Percentiles rank a stretch among this genome's conserved stretches.
Evolutionary conservation across 75 land plant genomes (phyloP).

Genomic region (Isoetes taiwanensis): DNA sequence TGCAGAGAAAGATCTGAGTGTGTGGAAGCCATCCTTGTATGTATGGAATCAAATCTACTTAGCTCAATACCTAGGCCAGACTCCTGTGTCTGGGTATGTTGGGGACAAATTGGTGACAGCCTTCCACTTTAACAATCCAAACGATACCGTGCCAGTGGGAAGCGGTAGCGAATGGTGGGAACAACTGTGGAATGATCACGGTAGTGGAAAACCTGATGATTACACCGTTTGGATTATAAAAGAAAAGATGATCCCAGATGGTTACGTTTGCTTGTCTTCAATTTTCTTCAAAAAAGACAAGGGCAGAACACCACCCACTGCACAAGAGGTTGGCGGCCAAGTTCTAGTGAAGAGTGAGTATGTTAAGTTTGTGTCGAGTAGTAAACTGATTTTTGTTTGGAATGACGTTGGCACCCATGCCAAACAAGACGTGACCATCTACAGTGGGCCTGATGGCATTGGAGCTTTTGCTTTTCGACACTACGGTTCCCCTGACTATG

Average conservation of each 20-base stretch:
- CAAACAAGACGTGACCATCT: background rate
- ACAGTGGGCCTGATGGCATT: background rate
- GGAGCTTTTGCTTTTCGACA: background rate
- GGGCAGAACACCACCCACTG: background rate
- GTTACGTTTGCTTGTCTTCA: background rate
- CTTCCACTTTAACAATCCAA: background rate
- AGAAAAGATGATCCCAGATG: background rate
- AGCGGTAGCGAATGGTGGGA: background rate
- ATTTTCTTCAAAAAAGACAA: constrained; percentile 2
- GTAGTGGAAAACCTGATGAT: background rate
- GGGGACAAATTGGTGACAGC: background rate
- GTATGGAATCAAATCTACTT: no score
- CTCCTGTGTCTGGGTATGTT: background rate
- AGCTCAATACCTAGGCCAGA: background rate
- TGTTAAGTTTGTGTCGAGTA: background rate
- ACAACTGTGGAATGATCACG: background rate
- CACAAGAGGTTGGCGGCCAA: background rate
- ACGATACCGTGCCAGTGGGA: background rate
- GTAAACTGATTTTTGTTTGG: background rate
- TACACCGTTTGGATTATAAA: constrained; percentile 5
- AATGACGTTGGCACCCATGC: background rate
- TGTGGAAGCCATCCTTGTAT: background rate
- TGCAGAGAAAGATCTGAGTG: background rate
- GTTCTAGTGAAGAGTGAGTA: constrained; percentile 1
- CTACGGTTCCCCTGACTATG: background rate